Evolutionary conservation across 1,284 basidiomycete genomes (phyloP), one percentile per base, ranked within the genome.

Genomic region (Cutaneotrichosporon sp.): DNA sequence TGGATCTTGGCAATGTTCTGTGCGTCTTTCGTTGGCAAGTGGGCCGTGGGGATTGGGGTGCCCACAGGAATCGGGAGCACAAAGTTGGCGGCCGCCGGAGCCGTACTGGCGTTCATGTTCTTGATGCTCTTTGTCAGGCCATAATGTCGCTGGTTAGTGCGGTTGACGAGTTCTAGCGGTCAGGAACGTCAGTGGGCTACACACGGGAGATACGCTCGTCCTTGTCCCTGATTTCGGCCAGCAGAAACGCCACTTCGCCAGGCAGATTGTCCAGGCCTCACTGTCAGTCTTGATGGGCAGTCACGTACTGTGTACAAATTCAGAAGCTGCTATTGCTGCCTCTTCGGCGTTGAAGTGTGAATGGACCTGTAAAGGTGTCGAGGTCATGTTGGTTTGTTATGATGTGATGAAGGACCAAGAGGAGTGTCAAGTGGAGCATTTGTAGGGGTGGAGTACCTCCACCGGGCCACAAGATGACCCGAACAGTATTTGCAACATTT

Each of bases 191-290:
- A 36, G 55, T 53, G n/a, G 22, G 16, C 55, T 1, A 68, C 76
- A 61, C 50, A 79, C 79, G 72, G 55, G 71, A 71, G 26, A 80
- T 77, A 38, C 76, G 63, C 26, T 70, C 64, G 62, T 82, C 81
- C 68, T 82, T 83, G 65, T 84, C 84, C 60, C 71, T 70, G 59
- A 91, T 90, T 77, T 91, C 89, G 55, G 86, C 84, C 10, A 90
- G 81, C 10, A 91, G 80, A 74, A 87, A 87, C 38, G 86, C 85
- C 7, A 90, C 85, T 76, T 91, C 90, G 61, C 84, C 85, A 0
- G 88, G 88, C 53, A 91, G 81, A 72, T 90, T 91, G 68, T 91
- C 90, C 32, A 91, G 82, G 70, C 86, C 89, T 89, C 36, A 21
- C 34, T 58, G 32, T 47, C 18, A 42, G 18, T n/a, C 16, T 16